Evolutionary conservation across 2,329 filamentous ascomycete species (phyloP).

Genomic region (Thermomyces lanuginosus): DNA sequence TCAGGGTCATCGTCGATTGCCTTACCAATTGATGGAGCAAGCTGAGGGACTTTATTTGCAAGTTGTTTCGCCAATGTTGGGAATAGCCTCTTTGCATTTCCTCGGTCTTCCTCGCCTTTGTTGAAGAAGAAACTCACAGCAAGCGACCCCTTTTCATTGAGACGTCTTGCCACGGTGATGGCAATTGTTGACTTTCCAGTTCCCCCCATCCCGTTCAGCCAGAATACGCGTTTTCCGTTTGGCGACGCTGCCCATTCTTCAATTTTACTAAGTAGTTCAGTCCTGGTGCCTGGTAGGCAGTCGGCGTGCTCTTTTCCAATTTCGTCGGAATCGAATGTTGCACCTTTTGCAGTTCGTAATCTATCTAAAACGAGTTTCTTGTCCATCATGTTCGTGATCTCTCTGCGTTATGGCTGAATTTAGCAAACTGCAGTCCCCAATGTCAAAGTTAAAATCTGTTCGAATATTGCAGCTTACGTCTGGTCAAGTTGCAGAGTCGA

Average conservation of each 20-base stretch:
- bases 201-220: slow-evolving; percentile 12
- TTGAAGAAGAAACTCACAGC: slow-evolving; percentile 33
- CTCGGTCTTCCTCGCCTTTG: slow-evolving; percentile 22
- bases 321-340: slow-evolving; percentile 9
- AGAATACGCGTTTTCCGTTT: slow-evolving; percentile 15
- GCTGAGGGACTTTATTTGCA: slow-evolving; percentile 13
- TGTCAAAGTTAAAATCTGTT: no score
- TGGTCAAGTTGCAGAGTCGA: no score
- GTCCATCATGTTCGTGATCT: no score
- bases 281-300: slow-evolving; percentile 11
- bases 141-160: slow-evolving; percentile 10
- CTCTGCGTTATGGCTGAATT: no score
- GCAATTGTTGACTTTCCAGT: slow-evolving; percentile 13
- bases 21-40: slow-evolving; percentile 9
- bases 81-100: slow-evolving; percentile 19
- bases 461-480: no score
- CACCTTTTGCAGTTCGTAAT: slow-evolving; percentile 7
- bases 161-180: slow-evolving; percentile 14
- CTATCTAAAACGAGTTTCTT: neutral
- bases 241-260: slow-evolving; percentile 11
- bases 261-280: slow-evolving; percentile 11
- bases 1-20: slow-evolving; percentile 9
- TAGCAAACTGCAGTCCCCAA: no score
- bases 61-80: slow-evolving; percentile 16
- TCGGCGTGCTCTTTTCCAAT: slow-evolving; percentile 1